phyloP scores from a whole-genome alignment of 2,329 filamentous ascomycete genomes.

The Scedosporium minutisporum region DNA sequence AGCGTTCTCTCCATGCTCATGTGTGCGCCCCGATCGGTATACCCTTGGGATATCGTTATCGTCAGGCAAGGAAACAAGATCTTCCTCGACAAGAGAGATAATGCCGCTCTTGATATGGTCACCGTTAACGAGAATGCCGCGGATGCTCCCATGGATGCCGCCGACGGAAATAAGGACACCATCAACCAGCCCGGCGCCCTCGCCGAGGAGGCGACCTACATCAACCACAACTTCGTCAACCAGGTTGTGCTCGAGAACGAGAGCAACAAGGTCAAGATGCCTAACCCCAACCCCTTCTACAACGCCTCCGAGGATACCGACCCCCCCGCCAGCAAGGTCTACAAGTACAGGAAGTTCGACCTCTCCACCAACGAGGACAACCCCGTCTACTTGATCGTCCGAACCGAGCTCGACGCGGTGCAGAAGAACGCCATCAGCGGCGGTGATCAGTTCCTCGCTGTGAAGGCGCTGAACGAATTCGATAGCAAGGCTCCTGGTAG shows the following conservation, averaged over 20 bases:
- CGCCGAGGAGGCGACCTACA: conserved; percentile 95
- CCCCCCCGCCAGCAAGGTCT: conserved; percentile 88
- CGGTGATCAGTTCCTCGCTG: conserved; percentile 81
- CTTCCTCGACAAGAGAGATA: conserved; percentile 97
- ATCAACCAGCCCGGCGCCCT: conserved; percentile 92
- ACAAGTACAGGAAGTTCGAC: conserved; percentile 97
- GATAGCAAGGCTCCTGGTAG: conserved; percentile 95
- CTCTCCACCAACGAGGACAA: conserved; percentile 91
- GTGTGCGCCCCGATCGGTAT: conserved; percentile 93
- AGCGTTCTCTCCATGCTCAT: conserved; percentile 98
- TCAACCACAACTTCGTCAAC: conserved; percentile 99
- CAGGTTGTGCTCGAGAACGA: conserved; percentile 85
- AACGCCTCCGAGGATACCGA: conserved; percentile 87
- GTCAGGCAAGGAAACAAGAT: conserved; percentile 89
- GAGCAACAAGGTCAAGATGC: conserved; percentile 69
- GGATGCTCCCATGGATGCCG: conserved; percentile 83
- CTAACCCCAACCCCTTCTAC: conserved; percentile 94
- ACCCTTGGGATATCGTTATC: conserved; percentile 97
- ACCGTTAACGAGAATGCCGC: conserved; percentile 98
- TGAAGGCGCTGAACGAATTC: conserved; percentile 98
- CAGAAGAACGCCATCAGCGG: conserved; percentile 90
- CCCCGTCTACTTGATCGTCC: conserved; percentile 83
- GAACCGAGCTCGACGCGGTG: conserved; percentile 90
- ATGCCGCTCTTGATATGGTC: conserved; percentile 89
- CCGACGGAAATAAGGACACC: conserved; percentile 84